Evolutionary conservation across 2,329 filamentous ascomycete species (phyloP).

Genomic region (Lasiodiplodia sp.): DNA sequence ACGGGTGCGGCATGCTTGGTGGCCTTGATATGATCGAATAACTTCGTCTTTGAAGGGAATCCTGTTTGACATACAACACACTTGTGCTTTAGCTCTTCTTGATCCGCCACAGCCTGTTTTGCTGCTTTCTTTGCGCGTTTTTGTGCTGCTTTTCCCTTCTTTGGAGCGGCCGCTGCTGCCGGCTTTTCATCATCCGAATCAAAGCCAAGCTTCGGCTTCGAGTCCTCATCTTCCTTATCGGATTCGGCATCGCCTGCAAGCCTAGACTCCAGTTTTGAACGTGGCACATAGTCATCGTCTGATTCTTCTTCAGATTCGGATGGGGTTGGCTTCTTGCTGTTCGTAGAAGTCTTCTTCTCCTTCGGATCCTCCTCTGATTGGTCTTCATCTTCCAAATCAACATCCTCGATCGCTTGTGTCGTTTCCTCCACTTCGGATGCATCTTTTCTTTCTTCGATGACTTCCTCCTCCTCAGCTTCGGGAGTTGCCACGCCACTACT

Average conservation of each 20-base stretch:
- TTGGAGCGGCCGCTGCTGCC: conserved; percentile 38
- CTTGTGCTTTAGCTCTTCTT: conserved; percentile 60
- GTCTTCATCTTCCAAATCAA: conserved; percentile 44
- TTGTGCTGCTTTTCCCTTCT: conserved; percentile 57
- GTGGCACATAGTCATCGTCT: conserved; percentile 45
- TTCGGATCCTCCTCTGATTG: conserved; percentile 34
- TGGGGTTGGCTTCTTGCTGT: neutral
- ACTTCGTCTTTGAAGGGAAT: conserved; percentile 76
- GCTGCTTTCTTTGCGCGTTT: conserved; percentile 57
- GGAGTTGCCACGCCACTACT: conserved; percentile 43
- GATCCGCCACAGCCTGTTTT: conserved; percentile 44
- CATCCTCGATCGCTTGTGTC: conserved; percentile 29
- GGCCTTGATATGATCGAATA: conserved; percentile 77
- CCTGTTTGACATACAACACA: conserved; percentile 80
- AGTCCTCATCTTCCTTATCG: neutral
- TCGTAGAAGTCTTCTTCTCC: neutral
- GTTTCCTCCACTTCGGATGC: conserved; percentile 27
- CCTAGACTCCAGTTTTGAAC: conserved; percentile 46
- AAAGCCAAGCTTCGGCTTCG: neutral
- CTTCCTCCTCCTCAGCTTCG: conserved; percentile 40
- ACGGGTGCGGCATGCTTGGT: conserved; percentile 68
- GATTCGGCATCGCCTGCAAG: conserved; percentile 35
- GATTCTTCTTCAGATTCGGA: conserved; percentile 31
- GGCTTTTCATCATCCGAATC: conserved; percentile 30
- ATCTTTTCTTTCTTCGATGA: conserved; percentile 33